A percentile compares a stretch with the other conserved stretches of the same genome.
Conservation (phyloP, 2,329 filamentous ascomycete species). For the Ophiobolus disseminans region DNA sequence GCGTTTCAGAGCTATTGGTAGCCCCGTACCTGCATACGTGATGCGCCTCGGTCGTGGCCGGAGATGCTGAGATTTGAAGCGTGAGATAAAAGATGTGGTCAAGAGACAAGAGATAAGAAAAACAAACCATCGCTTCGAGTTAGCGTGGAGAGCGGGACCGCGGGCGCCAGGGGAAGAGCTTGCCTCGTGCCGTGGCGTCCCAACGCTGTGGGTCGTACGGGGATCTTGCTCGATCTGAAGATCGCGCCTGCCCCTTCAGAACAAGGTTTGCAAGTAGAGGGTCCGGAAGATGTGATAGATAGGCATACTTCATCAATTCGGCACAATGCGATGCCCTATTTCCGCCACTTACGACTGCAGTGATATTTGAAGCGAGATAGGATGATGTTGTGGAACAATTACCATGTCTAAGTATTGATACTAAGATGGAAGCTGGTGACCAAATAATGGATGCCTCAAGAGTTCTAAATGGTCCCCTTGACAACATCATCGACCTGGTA, state of each 20-base stretch:
- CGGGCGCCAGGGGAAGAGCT: background rate
- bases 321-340: background rate
- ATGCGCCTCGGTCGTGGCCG: background rate
- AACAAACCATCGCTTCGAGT: slow-evolving; percentile 1
- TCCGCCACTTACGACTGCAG: background rate
- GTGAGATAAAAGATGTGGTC: slow-evolving; percentile 7
- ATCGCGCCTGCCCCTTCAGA: background rate
- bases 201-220: background rate
- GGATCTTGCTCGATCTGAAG: background rate
- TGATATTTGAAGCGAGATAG: background rate
- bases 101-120: slow-evolving; percentile 4
- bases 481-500: slow-evolving; percentile 86
- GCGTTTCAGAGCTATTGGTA: background rate
- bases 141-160: background rate
- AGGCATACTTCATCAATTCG: no score
- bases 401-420: slow-evolving; percentile 6
- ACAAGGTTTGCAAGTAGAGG: background rate
- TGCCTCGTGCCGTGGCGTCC: background rate
- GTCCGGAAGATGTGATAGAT: background rate
- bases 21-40: background rate
- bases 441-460: background rate
- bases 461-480: slow-evolving; percentile 93
- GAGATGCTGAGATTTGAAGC: background rate
- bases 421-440: slow-evolving; percentile 1
- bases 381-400: background rate